Evolutionary conservation across 768 basidiomycete species (phyloP), one percentile per base, ranked within the genome.

Genomic region (Tricholoma hemisulphureum): DNA sequence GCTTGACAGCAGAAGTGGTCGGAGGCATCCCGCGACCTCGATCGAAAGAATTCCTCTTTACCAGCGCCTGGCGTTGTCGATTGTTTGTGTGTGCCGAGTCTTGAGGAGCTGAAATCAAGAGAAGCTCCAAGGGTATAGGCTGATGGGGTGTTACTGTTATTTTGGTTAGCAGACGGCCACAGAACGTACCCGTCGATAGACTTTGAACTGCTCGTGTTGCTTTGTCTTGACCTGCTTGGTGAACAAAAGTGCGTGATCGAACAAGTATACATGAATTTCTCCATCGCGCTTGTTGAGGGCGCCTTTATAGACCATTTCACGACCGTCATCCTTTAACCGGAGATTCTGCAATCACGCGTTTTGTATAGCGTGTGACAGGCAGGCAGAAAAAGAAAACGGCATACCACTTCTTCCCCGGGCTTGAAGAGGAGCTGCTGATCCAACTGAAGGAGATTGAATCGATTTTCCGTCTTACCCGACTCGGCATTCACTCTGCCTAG

Each of bases 81-180:
- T 71, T 64, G 6, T 71, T 75, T 43, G 72, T 72, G 35, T 69
- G 70, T 24, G 56, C 60, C 16, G 69, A 71, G 51, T 95, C 93
- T 61, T 93, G 91, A 1, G 86, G 82, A 2, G 90, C 85, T 3
- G 88, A 84, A 61, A 98, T 83, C 50, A 89, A 79, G 21, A 99
- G 83, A 2, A 99, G 83, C 64, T 98, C 97, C 46, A 98, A 83
- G 0, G 97, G 97, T 66, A 98, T 97, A 1, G 97, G 96, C 95
- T 97, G 31, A 23, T 28, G 21, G 4, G 4, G 50, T 32, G 49
- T 52, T 20, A 26, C 28, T 29, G 29, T 10, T 20, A 31, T 11
- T 2, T 28, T 11, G 8, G 49, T 6, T 6, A 3, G 16, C 2
- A 4, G 9, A 31, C 20, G 11, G 18, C 16, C n/a, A n/a, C n/a